A percentile compares a stretch with the other conserved stretches of the same genome.
Conservation (phyloP, 768 basidiomycete species). For the Termitomyces sp. region DNA sequence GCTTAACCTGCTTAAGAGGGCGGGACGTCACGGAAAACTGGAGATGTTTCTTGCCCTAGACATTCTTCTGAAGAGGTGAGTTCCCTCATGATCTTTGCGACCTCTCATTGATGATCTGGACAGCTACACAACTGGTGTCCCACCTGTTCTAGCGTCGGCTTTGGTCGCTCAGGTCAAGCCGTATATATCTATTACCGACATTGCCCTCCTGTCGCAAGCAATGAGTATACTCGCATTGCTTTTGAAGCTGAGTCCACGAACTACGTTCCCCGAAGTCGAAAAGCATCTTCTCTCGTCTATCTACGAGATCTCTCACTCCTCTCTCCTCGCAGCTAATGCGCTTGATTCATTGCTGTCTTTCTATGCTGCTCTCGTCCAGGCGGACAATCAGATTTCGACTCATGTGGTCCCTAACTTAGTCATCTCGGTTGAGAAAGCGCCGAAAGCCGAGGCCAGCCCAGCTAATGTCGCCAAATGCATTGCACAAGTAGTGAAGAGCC, state of each 20-base stretch:
- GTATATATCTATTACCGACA: slow-evolving; percentile 72
- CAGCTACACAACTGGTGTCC: slow-evolving; percentile 38
- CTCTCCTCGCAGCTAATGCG: slow-evolving; percentile 68
- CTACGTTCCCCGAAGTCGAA: slow-evolving; percentile 75
- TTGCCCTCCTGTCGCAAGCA: slow-evolving; percentile 71
- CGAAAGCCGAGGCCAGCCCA: slow-evolving; percentile 49
- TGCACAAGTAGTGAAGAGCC: slow-evolving; percentile 71
- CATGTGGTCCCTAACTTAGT: slow-evolving; percentile 78
- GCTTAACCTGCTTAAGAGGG: slow-evolving; percentile 68
- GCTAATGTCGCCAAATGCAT: slow-evolving; percentile 82
- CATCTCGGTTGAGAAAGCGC: slow-evolving; percentile 56
- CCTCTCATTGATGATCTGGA: not conserved
- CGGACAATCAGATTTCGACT: slow-evolving; percentile 77
- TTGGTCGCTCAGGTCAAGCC: slow-evolving; percentile 71
- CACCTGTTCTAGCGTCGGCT: slow-evolving; percentile 50
- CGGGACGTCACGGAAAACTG: slow-evolving; percentile 69
- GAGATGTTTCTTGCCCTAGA: slow-evolving; percentile 78
- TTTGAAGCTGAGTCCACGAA: slow-evolving; percentile 56
- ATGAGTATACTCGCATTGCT: slow-evolving; percentile 62
- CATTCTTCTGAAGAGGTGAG: slow-evolving; percentile 62
- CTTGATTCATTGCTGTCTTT: slow-evolving; percentile 82
- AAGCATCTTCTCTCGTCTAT: slow-evolving; percentile 57
- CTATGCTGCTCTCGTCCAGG: slow-evolving; percentile 75
- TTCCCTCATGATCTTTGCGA: not conserved
- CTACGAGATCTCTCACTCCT: slow-evolving; percentile 72